Percentiles rank a stretch among this genome's conserved stretches.
Evolutionary conservation across 352 stramenopile species (phyloP).

Genomic region (Globisporangium lucens): DNA sequence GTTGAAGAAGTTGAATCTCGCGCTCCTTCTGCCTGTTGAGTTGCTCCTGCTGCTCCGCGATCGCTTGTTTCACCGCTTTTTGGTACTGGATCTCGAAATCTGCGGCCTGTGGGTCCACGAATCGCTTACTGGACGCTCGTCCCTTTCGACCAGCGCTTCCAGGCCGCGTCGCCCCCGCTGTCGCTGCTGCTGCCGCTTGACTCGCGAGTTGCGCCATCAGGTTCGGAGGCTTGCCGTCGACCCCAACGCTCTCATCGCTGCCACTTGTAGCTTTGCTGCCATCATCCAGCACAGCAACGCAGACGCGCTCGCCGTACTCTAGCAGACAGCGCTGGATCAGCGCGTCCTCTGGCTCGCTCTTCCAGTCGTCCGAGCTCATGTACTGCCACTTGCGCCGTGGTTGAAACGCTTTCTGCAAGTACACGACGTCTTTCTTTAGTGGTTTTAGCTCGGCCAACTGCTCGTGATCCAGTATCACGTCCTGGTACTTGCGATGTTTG

Average conservation of each 20-base stretch:
- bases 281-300: slow-evolving; percentile 8
- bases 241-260: not conserved
- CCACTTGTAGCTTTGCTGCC: not conserved
- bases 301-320: slow-evolving; percentile 72
- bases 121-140: slow-evolving; percentile 2
- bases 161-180: slow-evolving; percentile 6
- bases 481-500: slow-evolving; percentile 28
- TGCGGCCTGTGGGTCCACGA: slow-evolving; percentile 22
- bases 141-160: not conserved
- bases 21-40: slow-evolving; percentile 36
- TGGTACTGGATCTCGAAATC: slow-evolving; percentile 72
- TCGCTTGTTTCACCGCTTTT: slow-evolving; percentile 44
- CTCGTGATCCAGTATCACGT: slow-evolving; percentile 16
- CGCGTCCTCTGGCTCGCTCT: slow-evolving; percentile 54
- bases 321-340: slow-evolving; percentile 77
- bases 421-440: slow-evolving; percentile 43
- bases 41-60: slow-evolving; percentile 42
- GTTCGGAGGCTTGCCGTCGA: not conserved
- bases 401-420: slow-evolving; percentile 35
- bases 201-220: slow-evolving; percentile 46
- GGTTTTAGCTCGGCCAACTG: not conserved
- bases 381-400: slow-evolving; percentile 50
- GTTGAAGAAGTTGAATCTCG: slow-evolving; percentile 49
- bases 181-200: slow-evolving; percentile 41
- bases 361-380: slow-evolving; percentile 14